Evolutionary conservation across 1,139 yeast species (phyloP).

Genomic region (Blastobotrys capitulatus): DNA sequence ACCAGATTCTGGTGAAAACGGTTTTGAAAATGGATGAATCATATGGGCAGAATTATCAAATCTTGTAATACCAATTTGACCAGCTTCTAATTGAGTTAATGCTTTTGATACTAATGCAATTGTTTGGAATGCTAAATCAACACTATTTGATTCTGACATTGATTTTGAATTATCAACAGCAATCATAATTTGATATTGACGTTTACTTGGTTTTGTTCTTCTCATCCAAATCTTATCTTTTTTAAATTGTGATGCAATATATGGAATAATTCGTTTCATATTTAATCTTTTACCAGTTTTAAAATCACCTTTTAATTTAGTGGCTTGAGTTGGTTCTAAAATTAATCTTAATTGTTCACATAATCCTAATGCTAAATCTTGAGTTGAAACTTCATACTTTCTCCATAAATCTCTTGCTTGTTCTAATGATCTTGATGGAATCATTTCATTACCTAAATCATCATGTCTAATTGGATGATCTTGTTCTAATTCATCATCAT

Average conservation of each 20-base stretch:
- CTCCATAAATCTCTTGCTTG: slow-evolving; percentile 79
- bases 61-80: slow-evolving; percentile 83
- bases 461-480: slow-evolving; percentile 28
- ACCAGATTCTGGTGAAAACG: slow-evolving; percentile 79
- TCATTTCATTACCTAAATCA: slow-evolving; percentile 36
- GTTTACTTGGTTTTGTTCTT: slow-evolving; percentile 94
- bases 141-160: slow-evolving; percentile 85
- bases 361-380: slow-evolving; percentile 78
- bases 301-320: slow-evolving; percentile 91
- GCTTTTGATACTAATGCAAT: slow-evolving; percentile 94
- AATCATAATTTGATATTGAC: slow-evolving; percentile 96
- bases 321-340: slow-evolving; percentile 91
- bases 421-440: slow-evolving; percentile 51
- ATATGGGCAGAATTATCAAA: slow-evolving; percentile 83
- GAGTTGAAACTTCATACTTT: slow-evolving; percentile 73
- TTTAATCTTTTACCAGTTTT: slow-evolving; percentile 95
- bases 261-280: slow-evolving; percentile 96
- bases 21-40: slow-evolving; percentile 85
- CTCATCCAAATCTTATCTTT: slow-evolving; percentile 98
- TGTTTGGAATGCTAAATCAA: slow-evolving; percentile 88
- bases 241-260: slow-evolving; percentile 95
- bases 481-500: slow-evolving; percentile 19
- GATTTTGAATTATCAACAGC: slow-evolving; percentile 97
- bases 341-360: slow-evolving; percentile 92
- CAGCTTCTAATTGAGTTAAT: slow-evolving; percentile 87